Evolutionary conservation across 2,329 filamentous ascomycete genomes (phyloP), one percentile per base, ranked within the genome.

Genomic region (Mycocentrospora acerina): DNA sequence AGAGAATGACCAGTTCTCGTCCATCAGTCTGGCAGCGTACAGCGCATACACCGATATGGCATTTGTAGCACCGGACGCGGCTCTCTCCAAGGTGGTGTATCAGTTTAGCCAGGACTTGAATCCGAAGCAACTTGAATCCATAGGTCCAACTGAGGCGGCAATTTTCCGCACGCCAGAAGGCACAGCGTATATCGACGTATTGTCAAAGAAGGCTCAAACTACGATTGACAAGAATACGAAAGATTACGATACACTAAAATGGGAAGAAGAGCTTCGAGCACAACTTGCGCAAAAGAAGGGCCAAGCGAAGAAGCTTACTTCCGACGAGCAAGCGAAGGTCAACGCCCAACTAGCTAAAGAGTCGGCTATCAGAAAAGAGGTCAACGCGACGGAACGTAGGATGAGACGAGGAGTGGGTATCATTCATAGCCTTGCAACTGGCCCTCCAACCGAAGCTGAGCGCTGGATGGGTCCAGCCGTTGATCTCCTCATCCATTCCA

Each of bases 251-350:
- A 94, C 89, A 1, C 70, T 96, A 27, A 96, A 95, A 68, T 98
- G 94, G 93, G 93, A 98, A 68, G 86, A 91, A 64, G 93, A 98
- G 49, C 76, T 98, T 7, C 79, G 90, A 40, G 78, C 82, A 26
- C 89, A 96, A 56, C 71, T 98, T 27, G 90, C 90, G n/a, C 79
- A 88, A 62, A 98, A 97, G 74, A 95, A 91, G 67, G 91, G 91
- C 1, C 81, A 87, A 44, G 82, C 89, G 55, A 91, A 90, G 72
- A 98, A 96, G 69, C 80, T 97, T 8, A 93, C 88, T 0, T 71
- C 88, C 0, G 93, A 97, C 24, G 91, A 98, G 59, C 85, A 85
- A 51, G 80, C 85, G 19, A 97, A 95, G 67, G 87, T 97, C 40
- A 91, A 93, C 35, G 85, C 88, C 6, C 93, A 98, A 59, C 73